Conservation (phyloP, 2,329 filamentous ascomycete genomes). For the Sclerotinia glacialis region DNA sequence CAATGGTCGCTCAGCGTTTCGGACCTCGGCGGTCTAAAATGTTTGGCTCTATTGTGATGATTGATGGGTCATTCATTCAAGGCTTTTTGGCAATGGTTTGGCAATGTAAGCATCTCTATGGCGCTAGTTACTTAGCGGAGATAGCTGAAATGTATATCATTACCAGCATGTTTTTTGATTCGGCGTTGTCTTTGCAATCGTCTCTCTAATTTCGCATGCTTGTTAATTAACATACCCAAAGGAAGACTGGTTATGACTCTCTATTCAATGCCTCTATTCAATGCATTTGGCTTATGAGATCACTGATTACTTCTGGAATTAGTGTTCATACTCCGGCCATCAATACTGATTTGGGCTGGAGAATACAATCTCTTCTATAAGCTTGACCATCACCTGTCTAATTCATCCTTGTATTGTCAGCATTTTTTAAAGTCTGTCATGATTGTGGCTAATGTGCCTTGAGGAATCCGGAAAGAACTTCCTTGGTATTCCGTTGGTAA, state of each 20-base stretch:
- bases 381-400: slow-evolving; percentile 32
- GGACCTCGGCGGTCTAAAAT: slow-evolving; percentile 55
- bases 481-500: slow-evolving; percentile 57
- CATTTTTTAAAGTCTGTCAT: background rate
- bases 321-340: slow-evolving; percentile 47
- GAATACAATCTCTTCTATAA: slow-evolving; percentile 46
- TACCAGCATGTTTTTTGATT: slow-evolving; percentile 52
- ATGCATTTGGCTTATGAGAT: slow-evolving; percentile 47
- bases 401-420: slow-evolving; percentile 25
- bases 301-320: slow-evolving; percentile 39
- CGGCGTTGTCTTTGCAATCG: slow-evolving; percentile 51
- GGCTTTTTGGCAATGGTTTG: slow-evolving; percentile 41
- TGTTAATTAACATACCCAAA: slow-evolving; percentile 52
- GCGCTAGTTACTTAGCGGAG: slow-evolving; percentile 26
- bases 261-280: slow-evolving; percentile 57
- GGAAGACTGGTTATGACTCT: slow-evolving; percentile 51
- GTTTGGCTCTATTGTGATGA: slow-evolving; percentile 53
- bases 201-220: slow-evolving; percentile 52
- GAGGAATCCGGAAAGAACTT: slow-evolving; percentile 51
- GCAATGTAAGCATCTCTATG: slow-evolving; percentile 38
- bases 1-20: slow-evolving; percentile 49
- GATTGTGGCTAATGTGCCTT: background rate
- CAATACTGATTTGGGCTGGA: slow-evolving; percentile 43
- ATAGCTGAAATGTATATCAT: slow-evolving; percentile 52
- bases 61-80: slow-evolving; percentile 54